A percentile compares a stretch with the other conserved stretches of the same genome.
phyloP scores from a whole-genome alignment of 2,329 filamentous ascomycete species.

The Bertia moriformis region DNA sequence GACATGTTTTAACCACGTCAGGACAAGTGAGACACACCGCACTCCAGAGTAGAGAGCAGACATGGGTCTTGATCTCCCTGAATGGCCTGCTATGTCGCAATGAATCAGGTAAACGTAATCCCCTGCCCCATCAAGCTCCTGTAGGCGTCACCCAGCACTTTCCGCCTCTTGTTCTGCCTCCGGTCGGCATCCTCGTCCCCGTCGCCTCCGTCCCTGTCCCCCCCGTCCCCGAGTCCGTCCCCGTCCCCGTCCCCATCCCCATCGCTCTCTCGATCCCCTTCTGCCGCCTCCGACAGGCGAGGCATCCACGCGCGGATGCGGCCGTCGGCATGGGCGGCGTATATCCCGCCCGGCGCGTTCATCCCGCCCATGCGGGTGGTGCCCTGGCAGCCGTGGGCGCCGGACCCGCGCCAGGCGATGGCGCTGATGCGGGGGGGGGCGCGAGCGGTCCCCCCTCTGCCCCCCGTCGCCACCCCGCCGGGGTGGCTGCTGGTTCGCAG shows the following conservation, averaged over 20 bases:
- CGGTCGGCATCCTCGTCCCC: too few relatives aligned
- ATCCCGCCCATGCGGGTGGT: slow-evolving; percentile 46
- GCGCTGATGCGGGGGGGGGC: slow-evolving; percentile 57
- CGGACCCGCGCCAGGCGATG: slow-evolving; percentile 55
- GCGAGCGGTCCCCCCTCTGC: slow-evolving; percentile 35
- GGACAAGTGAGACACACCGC: too few relatives aligned
- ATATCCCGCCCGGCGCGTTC: slow-evolving; percentile 42
- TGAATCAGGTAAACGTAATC: slow-evolving; percentile 42
- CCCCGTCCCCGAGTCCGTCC: slow-evolving; percentile 1
- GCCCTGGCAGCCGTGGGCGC: slow-evolving; percentile 40
- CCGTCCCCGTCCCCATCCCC: slow-evolving; percentile 17
- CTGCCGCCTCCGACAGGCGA: slow-evolving; percentile 31
- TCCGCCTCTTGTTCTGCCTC: slow-evolving; percentile 64
- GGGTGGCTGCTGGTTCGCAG: slow-evolving; percentile 58
- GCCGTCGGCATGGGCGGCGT: slow-evolving; percentile 73
- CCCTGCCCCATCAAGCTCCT: slow-evolving; percentile 59
- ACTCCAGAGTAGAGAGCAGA: too few relatives aligned
- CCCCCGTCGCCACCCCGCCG: slow-evolving; percentile 27
- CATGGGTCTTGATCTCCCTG: too few relatives aligned
- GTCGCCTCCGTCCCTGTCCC: slow-evolving; percentile 23
- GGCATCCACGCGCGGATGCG: slow-evolving; percentile 70
- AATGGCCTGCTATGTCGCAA: too few relatives aligned
- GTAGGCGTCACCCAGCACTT: slow-evolving; percentile 68
- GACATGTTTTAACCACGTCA: too few relatives aligned
- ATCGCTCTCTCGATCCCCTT: slow-evolving; percentile 32